A percentile compares a stretch with the other conserved stretches of the same genome.
These are phyloP conservation scores for Aspergillus oerlinghausenensis DNA, from an alignment of 2,329 filamentous ascomycete genomes.

Conservation along the genomic window DNA sequence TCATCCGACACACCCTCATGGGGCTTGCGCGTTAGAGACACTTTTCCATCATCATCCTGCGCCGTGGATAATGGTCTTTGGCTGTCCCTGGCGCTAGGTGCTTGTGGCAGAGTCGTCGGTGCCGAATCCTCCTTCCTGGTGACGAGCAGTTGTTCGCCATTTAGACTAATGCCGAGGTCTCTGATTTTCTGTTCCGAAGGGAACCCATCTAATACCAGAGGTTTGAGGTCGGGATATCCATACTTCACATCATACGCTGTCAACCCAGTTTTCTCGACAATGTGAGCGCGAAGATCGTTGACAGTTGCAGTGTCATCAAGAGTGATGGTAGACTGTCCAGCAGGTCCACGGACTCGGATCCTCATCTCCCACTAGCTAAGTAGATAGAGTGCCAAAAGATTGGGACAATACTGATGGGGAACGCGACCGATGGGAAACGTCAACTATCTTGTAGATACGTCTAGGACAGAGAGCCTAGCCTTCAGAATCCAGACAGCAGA, in stretches of 20 bases:
- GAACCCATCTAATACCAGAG: conserved; percentile 57
- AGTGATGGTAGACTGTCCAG: conserved; percentile 65
- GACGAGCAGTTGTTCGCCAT: conserved; percentile 67
- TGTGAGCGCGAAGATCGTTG: conserved; percentile 36
- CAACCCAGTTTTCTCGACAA: conserved; percentile 60
- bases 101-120: not conserved
- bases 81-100: conserved; percentile 2
- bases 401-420: not conserved
- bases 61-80: conserved; percentile 9
- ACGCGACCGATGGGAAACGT: not conserved
- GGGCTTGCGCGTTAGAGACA: conserved; percentile 40
- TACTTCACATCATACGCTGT: conserved; percentile 71
- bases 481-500: not conserved
- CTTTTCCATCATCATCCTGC: conserved; percentile 11
- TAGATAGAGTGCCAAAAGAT: not conserved
- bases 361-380: conserved; percentile 52
- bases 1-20: conserved; percentile 47
- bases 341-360: conserved; percentile 69
- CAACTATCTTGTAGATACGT: not conserved
- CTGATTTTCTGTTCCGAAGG: conserved; percentile 47
- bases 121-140: conserved; percentile 40
- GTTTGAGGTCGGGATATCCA: conserved; percentile 69
- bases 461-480: no score
- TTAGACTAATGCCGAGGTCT: conserved; percentile 57
- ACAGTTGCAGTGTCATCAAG: conserved; percentile 61